phyloP scores from a whole-genome alignment of 108 stramenopile genomes.

The Cyclotella cryptica region DNA sequence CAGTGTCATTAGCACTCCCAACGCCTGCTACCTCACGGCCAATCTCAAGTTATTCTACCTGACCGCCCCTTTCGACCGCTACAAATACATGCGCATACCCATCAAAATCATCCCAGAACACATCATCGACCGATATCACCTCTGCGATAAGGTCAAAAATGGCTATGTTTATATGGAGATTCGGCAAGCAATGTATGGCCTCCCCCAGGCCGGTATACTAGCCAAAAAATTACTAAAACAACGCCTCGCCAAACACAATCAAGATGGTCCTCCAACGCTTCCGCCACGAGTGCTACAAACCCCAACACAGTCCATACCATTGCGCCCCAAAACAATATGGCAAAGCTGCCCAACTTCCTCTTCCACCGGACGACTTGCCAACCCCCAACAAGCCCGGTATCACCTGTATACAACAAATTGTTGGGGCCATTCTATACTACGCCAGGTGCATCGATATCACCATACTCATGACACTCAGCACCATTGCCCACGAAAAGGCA shows the following conservation, averaged over 20 bases:
- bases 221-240: constrained; percentile 51
- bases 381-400: constrained; percentile 3
- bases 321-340: no score
- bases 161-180: no score
- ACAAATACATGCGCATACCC: constrained; percentile 59
- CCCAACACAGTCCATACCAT: no score
- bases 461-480: no score
- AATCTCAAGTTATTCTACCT: constrained; percentile 64
- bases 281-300: no score
- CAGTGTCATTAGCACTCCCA: constrained; percentile 39
- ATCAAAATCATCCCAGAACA: constrained; percentile 31
- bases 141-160: background rate
- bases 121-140: constrained; percentile 43
- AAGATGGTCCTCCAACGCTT: no score
- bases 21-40: constrained; percentile 27
- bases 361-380: constrained; percentile 28
- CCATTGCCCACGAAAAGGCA: constrained; percentile 37
- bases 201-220: no score
- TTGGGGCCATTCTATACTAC: constrained; percentile 54
- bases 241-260: no score
- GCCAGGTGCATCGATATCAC: constrained; percentile 53
- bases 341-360: constrained; percentile 29
- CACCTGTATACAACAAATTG: constrained; percentile 43
- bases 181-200: no score
- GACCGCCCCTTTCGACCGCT: constrained; percentile 45